Conservation (phyloP, 768 basidiomycete species). For the Suillus bovinus region DNA sequence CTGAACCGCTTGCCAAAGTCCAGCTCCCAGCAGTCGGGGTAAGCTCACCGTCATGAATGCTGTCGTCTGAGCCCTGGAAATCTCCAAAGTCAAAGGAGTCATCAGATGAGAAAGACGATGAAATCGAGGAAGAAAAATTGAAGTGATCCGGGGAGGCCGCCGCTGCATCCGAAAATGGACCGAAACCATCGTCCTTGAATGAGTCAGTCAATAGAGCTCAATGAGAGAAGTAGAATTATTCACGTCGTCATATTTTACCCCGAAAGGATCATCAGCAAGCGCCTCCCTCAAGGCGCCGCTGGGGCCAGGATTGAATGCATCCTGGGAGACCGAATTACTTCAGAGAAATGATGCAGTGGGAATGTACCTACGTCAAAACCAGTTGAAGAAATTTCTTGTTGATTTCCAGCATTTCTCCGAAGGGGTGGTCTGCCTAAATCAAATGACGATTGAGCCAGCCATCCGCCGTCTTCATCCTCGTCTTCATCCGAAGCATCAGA, state of each 20-base stretch:
- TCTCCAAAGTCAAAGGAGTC: conserved; percentile 79
- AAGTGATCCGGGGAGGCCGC: conserved; percentile 55
- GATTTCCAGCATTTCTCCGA: conserved; percentile 45
- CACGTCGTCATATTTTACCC: conserved; percentile 52
- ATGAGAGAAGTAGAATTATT: conserved; percentile 20
- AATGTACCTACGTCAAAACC: conserved; percentile 57
- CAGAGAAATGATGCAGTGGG: background rate
- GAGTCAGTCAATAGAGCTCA: conserved; percentile 6
- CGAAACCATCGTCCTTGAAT: conserved; percentile 63
- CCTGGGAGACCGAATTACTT: conserved; percentile 33
- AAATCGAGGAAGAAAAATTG: conserved; percentile 45
- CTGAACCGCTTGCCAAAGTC: conserved; percentile 56
- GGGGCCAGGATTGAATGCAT: conserved; percentile 48
- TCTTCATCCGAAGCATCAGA: conserved; percentile 54
- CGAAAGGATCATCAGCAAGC: conserved; percentile 52
- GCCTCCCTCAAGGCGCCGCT: conserved; percentile 34
- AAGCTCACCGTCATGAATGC: conserved; percentile 41
- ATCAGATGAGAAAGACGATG: conserved; percentile 63
- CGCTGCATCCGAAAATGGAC: conserved; percentile 75
- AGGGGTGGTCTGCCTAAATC: conserved; percentile 52
- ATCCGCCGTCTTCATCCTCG: conserved; percentile 69
- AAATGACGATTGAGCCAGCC: conserved; percentile 80
- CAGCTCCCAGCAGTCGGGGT: conserved; percentile 72
- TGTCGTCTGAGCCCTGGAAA: conserved; percentile 55
- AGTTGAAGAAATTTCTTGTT: conserved; percentile 42